phyloP scores from a whole-genome alignment of 345 rosid species.

The Microcos paniculata region DNA sequence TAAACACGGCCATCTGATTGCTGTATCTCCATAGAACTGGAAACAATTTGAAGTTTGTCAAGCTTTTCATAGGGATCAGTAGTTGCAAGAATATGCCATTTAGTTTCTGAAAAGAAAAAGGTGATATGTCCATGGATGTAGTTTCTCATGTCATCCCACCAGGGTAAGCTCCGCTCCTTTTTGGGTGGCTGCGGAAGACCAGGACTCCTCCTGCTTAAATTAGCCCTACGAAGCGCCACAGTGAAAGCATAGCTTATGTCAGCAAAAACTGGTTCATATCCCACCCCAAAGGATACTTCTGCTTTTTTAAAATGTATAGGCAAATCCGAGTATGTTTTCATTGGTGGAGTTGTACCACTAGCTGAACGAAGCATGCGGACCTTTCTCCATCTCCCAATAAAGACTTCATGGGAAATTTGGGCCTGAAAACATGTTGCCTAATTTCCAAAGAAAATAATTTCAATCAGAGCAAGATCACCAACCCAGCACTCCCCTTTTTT shows the following conservation, averaged over 20 bases:
- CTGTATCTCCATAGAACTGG: constrained; percentile 78
- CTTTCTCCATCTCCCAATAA: constrained; percentile 95
- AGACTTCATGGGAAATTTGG: constrained; percentile 84
- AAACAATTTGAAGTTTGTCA: constrained; percentile 73
- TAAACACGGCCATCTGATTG: constrained; percentile 90
- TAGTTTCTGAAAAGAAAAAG: constrained; percentile 65
- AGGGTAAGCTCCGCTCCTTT: constrained; percentile 90
- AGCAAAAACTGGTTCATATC: constrained; percentile 92
- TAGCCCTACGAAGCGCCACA: constrained; percentile 97
- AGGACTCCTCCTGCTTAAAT: constrained; percentile 72
- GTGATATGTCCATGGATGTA: constrained; percentile 82
- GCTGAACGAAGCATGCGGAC: constrained; percentile 89
- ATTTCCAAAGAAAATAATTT: constrained; percentile 34
- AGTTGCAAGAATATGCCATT: constrained; percentile 80
- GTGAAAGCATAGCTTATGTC: constrained; percentile 95
- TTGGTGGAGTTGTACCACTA: constrained; percentile 92
- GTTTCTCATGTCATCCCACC: constrained; percentile 99
- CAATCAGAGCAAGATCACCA: constrained; percentile 5
- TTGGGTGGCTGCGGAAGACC: constrained; percentile 54
- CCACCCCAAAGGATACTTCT: constrained; percentile 84
- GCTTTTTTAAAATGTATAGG: constrained; percentile 79
- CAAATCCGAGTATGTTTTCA: constrained; percentile 85
- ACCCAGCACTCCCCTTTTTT: background rate
- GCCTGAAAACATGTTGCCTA: constrained; percentile 97
- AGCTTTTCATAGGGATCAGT: constrained; percentile 95